A percentile compares a stretch with the other conserved stretches of the same genome.
Conservation (phyloP, 495 filamentous ascomycete genomes). For the Hypoxylon intermedium region DNA sequence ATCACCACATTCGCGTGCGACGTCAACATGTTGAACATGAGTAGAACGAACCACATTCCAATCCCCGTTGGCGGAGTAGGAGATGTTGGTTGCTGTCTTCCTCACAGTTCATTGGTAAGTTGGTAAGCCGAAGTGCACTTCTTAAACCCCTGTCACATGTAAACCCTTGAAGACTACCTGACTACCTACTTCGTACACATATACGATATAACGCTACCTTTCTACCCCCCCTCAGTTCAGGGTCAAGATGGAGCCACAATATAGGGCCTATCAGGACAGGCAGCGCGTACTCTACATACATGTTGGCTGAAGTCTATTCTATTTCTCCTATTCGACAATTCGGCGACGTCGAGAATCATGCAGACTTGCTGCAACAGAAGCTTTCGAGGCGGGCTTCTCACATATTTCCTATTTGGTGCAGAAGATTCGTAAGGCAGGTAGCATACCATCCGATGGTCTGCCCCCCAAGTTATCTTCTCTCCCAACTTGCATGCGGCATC, state of each 20-base stretch:
- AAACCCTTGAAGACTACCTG: slow-evolving; percentile 16
- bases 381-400: slow-evolving; percentile 29
- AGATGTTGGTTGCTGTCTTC: not conserved
- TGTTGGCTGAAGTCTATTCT: slow-evolving; percentile 5
- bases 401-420: slow-evolving; percentile 31
- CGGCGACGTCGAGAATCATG: slow-evolving; percentile 25
- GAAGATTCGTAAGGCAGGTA: slow-evolving; percentile 30
- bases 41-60: slow-evolving; percentile 7
- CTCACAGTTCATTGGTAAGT: not conserved
- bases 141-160: slow-evolving; percentile 30
- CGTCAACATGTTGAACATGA: slow-evolving; percentile 2
- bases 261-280: slow-evolving; percentile 18
- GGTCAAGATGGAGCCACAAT: slow-evolving; percentile 20
- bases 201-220: not conserved
- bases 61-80: not conserved
- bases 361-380: slow-evolving; percentile 34
- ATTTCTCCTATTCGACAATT: slow-evolving; percentile 31
- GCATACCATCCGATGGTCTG: slow-evolving; percentile 1
- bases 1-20: slow-evolving; percentile 18
- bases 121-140: not conserved
- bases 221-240: slow-evolving; percentile 1
- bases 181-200: slow-evolving; percentile 5
- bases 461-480: not conserved
- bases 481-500: slow-evolving; percentile 23
- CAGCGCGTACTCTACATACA: slow-evolving; percentile 19